Evolutionary conservation across 805 yeast genomes (phyloP), one percentile per base, ranked within the genome.

Genomic region (Lachancea dasiensis): DNA sequence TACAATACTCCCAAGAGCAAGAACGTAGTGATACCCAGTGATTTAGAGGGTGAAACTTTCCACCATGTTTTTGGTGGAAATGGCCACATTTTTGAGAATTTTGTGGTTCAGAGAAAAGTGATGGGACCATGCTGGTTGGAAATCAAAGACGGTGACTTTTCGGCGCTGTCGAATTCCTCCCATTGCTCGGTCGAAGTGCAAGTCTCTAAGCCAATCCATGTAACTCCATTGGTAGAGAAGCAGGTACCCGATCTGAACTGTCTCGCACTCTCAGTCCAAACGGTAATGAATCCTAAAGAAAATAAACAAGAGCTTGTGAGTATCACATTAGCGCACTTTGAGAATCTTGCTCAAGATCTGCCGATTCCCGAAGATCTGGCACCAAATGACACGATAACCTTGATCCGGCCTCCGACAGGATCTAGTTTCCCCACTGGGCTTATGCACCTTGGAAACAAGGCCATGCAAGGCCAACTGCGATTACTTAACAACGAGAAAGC

Each of bases 41-140:
- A 79, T 40, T 57, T 82, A 23, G 75, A 74, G 45, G 95, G 96
- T 44, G 79, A 75, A 31, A 83, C 94, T 0, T 87, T 84, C 54
- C 64, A 70, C 7, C 81, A 75, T 40, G 85, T 86, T 2, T 86
- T 87, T 64, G 97, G 97, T 34, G 69, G 85, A 3, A 75, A 69
- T 42, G 60, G 92, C 3, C 71, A 72, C 39, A 67, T 85, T 17
- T 87, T 92, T 58, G 98, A 92, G 65, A 71, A 85, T 9, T 86
- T 92, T 60, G 92, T 86, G 8, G 51, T 89, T 18, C 86, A 81
- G 58, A 71, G 84, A 49, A 79, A 81, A 49, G 71, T 92, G 31
- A 89, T 86, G 96, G 98, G 98, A 7, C 98, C 98, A 3, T 87
- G 97, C 58, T 92, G 98, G 98, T 66, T 92, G 36, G 82, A 82